Conservation (phyloP, 2,329 filamentous ascomycete species). For the Cylindrodendrum hubeiense region DNA sequence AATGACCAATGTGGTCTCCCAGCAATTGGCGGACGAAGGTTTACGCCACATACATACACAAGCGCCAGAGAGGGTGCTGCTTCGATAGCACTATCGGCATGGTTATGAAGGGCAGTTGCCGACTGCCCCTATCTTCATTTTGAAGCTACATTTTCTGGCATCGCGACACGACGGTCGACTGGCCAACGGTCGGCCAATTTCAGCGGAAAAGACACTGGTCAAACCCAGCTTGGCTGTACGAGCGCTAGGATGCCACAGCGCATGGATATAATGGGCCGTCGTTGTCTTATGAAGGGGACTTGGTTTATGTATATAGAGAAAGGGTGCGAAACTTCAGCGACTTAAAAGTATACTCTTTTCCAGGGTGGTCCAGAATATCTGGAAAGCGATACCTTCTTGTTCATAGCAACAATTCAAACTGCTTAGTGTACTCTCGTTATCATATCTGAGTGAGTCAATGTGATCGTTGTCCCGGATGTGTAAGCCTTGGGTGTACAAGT, state of each 20-base stretch:
- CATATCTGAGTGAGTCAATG: background rate
- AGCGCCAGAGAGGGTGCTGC: slow-evolving; percentile 25
- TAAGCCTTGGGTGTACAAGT: too few relatives aligned
- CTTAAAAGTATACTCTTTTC: slow-evolving; percentile 21
- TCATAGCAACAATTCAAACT: background rate
- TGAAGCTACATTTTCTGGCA: slow-evolving; percentile 33
- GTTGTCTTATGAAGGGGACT: slow-evolving; percentile 24
- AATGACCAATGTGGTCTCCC: slow-evolving; percentile 25
- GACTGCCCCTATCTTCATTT: slow-evolving; percentile 37
- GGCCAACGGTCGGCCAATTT: slow-evolving; percentile 11
- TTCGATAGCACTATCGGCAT: slow-evolving; percentile 36
- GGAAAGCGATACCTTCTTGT: slow-evolving; percentile 1
- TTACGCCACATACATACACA: slow-evolving; percentile 35
- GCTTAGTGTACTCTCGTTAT: background rate
- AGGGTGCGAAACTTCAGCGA: slow-evolving; percentile 24
- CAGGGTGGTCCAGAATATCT: background rate
- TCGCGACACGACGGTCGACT: slow-evolving; percentile 31
- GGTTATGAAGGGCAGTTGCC: slow-evolving; percentile 34
- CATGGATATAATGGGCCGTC: slow-evolving; percentile 42
- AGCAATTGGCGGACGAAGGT: slow-evolving; percentile 23
- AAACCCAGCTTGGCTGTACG: slow-evolving; percentile 13
- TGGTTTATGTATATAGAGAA: slow-evolving; percentile 42
- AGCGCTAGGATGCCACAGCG: slow-evolving; percentile 22
- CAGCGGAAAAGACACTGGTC: slow-evolving; percentile 7
- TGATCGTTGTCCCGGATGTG: background rate